phyloP scores from a whole-genome alignment of 177 flowering plant genomes.

The Vitis hybrid region DNA sequence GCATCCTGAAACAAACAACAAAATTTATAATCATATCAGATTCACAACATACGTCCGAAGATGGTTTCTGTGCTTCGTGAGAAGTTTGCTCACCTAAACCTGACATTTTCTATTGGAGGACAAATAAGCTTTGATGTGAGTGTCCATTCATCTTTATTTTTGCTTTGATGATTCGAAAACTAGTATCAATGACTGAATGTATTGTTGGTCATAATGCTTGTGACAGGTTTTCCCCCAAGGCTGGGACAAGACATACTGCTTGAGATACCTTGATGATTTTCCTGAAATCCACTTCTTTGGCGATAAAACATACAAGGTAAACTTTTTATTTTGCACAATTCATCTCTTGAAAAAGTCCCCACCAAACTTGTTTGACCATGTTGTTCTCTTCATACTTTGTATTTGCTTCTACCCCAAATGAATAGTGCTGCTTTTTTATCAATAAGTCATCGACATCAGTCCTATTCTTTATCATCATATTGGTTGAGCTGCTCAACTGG shows the following conservation, averaged over 20 bases:
- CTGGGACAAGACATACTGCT: constrained; percentile 97
- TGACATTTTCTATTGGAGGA: constrained; percentile 97
- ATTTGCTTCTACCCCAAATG: too few relatives aligned
- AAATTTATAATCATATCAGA: constrained; percentile 33
- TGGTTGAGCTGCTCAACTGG: too few relatives aligned
- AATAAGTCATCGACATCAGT: too few relatives aligned
- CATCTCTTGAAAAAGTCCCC: not conserved
- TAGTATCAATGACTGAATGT: not conserved
- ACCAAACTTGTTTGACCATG: too few relatives aligned
- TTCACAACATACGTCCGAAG: constrained; percentile 79
- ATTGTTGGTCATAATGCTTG: not conserved
- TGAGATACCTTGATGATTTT: constrained; percentile 80
- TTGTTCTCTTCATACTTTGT: too few relatives aligned
- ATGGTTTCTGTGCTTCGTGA: constrained; percentile 88
- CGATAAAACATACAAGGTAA: constrained; percentile 95
- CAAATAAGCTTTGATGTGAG: constrained; percentile 99
- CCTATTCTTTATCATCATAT: too few relatives aligned
- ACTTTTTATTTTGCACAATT: not conserved
- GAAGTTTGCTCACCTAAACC: constrained; percentile 84
- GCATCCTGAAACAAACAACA: constrained; percentile 9
- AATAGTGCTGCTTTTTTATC: too few relatives aligned
- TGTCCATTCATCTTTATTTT: not conserved
- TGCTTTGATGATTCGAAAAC: not conserved
- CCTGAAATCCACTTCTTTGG: constrained; percentile 95
- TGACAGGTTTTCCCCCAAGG: constrained; percentile 91